Evolutionary conservation across 2,329 filamentous ascomycete species (phyloP).

Genomic region (Diplodia corticola): DNA sequence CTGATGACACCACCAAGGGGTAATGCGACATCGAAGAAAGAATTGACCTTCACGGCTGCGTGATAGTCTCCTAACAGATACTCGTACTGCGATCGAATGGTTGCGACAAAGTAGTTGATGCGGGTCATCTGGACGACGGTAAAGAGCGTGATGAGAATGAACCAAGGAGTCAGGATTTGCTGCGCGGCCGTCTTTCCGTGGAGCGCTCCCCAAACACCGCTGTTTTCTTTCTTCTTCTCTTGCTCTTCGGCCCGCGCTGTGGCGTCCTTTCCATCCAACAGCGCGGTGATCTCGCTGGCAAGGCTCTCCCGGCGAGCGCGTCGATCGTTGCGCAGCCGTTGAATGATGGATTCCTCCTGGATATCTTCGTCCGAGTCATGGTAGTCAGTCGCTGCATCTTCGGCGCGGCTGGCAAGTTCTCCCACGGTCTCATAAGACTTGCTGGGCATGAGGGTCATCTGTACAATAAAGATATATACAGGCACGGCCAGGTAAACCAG

Average conservation of each 20-base stretch:
- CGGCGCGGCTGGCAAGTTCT: conserved; percentile 72
- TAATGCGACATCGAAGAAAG: conserved; percentile 82
- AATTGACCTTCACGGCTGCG: conserved; percentile 70
- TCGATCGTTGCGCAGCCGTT: conserved; percentile 54
- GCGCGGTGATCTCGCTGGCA: conserved; percentile 69
- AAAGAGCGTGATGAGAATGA: conserved; percentile 78
- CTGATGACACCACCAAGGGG: conserved; percentile 81
- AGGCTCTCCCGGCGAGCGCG: conserved; percentile 62
- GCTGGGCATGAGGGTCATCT: conserved; percentile 50
- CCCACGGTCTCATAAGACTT: conserved; percentile 61
- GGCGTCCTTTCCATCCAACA: conserved; percentile 67
- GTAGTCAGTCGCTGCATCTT: conserved; percentile 44
- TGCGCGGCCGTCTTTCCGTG: conserved; percentile 69
- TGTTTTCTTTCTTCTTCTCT: conserved; percentile 67
- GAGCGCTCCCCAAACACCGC: conserved; percentile 84
- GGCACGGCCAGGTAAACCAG: conserved; percentile 52
- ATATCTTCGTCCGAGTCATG: conserved; percentile 60
- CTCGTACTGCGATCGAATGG: conserved; percentile 78
- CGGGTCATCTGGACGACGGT: conserved; percentile 66
- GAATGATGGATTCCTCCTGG: conserved; percentile 48
- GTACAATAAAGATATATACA: conserved; percentile 45
- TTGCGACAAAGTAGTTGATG: conserved; percentile 93
- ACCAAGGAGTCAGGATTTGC: conserved; percentile 82
- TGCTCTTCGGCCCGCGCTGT: conserved; percentile 65
- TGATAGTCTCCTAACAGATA: conserved; percentile 66